Base-by-base conservation (phyloP, 768 basidiomycete genomes). In the Austroboletus festivus region DNA sequence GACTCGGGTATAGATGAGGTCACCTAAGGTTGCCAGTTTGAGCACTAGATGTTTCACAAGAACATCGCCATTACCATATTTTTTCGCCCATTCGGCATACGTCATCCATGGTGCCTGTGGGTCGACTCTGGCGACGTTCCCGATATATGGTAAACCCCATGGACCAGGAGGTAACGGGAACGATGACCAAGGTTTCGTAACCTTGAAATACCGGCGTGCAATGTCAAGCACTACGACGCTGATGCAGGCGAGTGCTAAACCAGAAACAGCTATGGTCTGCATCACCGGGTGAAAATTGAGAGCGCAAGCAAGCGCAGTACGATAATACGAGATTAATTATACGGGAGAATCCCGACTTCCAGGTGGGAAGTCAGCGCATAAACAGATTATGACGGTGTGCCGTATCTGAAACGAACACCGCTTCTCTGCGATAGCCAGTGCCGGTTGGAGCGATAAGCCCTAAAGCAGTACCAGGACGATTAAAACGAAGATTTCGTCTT, bases 1-100 rank as follows among this genome's bases (percentile, higher is more conserved):
- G 21, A 73, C 58, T 26, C 67, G 69, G 48, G 76, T 74, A 20
- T 76, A 75, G 23, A 83, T 70, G 12, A 83, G 57, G n/a, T 75
- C 63, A 1, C 75, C 72, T 75, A 42, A 16, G 20, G 21, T 31
- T 30, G 20, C 7, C 7, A 22, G 8, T 33, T 22, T 57, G 39
- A 51, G 50, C 28, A 16, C 16, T 7, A 19, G 16, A 12, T 42
- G 34, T 22, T 16, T 22, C 30, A 19, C 7, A 34, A 23, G 6
- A 2, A 18, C 19, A 22, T 26, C 43, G 23, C n/a, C 33, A 40
- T 7, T 48, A 55, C 75, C 69, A 24, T 72, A 70, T 47, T 58
- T 52, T 46, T 64, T 61, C 30, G 61, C 59, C 74, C 75, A 76
- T 33, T 67, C 55, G 11, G 69, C 55, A 46, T 73, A 76, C 6